Percentiles rank a stretch among this genome's conserved stretches.
These are phyloP conservation scores for Penstemon eatonii DNA, from an alignment of 257 asterid species.

Conservation along the genomic window DNA sequence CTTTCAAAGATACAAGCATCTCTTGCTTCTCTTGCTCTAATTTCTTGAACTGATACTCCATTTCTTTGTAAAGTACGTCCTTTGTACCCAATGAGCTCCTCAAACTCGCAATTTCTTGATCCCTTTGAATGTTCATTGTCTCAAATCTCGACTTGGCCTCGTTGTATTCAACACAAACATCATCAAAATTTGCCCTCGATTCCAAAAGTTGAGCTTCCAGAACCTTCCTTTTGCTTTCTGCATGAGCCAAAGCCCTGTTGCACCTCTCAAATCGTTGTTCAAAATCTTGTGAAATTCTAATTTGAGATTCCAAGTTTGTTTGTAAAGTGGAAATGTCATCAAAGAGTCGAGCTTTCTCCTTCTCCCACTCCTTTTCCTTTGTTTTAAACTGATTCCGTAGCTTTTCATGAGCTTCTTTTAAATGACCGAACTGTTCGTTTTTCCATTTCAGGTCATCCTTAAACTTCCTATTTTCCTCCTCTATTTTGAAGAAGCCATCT, in stretches of 20 bases:
- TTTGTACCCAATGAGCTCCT: constrained; percentile 63
- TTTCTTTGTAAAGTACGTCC: constrained; percentile 72
- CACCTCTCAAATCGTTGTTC: constrained; percentile 70
- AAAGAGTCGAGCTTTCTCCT: constrained; percentile 56
- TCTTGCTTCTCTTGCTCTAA: constrained; percentile 80
- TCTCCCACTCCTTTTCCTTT: constrained; percentile 82
- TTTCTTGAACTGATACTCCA: constrained; percentile 74
- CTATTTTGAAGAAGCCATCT: constrained; percentile 48
- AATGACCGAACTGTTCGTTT: constrained; percentile 79
- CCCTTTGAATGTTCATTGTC: constrained; percentile 54
- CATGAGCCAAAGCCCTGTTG: constrained; percentile 75
- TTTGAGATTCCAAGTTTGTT: constrained; percentile 64
- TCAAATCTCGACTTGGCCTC: constrained; percentile 62
- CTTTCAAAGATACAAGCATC: constrained; percentile 52
- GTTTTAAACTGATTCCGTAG: constrained; percentile 46
- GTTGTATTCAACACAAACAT: constrained; percentile 64
- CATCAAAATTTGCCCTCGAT: constrained; percentile 52
- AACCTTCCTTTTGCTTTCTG: constrained; percentile 67
- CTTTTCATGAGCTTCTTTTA: constrained; percentile 78
- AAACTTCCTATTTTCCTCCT: constrained; percentile 57
- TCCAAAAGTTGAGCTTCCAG: constrained; percentile 63
- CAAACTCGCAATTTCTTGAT: constrained; percentile 63
- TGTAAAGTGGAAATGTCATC: constrained; percentile 61
- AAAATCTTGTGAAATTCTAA: constrained; percentile 64
- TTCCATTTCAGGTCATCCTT: constrained; percentile 85